phyloP scores from a whole-genome alignment of 2,329 filamentous ascomycete genomes.

The Mycosphaerella sp. region DNA sequence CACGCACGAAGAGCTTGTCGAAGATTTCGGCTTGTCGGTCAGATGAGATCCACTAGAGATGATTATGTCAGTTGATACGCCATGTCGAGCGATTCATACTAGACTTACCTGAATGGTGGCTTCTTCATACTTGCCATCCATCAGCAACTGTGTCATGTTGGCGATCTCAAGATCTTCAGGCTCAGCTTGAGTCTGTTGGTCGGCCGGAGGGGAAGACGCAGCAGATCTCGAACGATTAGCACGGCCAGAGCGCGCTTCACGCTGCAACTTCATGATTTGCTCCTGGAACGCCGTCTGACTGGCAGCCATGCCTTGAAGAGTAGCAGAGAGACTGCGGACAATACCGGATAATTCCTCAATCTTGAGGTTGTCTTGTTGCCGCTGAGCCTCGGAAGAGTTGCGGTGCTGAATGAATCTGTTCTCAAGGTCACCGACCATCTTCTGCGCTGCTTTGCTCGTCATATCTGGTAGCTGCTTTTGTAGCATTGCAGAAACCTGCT shows the following conservation, averaged over 20 bases:
- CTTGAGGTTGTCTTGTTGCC: conserved; percentile 54
- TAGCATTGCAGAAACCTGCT: conserved; percentile 58
- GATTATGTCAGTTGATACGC: conserved; percentile 31
- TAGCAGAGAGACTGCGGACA: conserved; percentile 61
- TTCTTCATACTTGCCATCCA: conserved; percentile 46
- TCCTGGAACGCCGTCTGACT: conserved; percentile 64
- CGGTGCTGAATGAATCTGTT: conserved; percentile 50
- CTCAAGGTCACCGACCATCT: conserved; percentile 63
- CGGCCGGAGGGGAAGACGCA: conserved; percentile 5
- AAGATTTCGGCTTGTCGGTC: conserved; percentile 54
- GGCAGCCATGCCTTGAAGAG: conserved; percentile 62
- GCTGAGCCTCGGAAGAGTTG: conserved; percentile 47
- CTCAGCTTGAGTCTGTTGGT: conserved; percentile 34
- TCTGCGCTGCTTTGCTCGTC: conserved; percentile 53
- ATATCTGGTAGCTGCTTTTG: conserved; percentile 38
- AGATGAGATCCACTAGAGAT: conserved; percentile 54
- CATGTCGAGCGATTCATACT: neutral
- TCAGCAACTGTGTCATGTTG: conserved; percentile 57
- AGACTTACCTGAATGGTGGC: conserved; percentile 40
- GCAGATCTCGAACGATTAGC: conserved; percentile 8
- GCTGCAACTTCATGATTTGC: conserved; percentile 41
- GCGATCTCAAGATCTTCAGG: conserved; percentile 53
- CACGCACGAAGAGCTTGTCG: conserved; percentile 54
- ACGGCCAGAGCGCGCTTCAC: conserved; percentile 42
- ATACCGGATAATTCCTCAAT: conserved; percentile 66